Evolutionary conservation across 148 eudicot species (phyloP).

Genomic region (Amaranthus cruentus): DNA sequence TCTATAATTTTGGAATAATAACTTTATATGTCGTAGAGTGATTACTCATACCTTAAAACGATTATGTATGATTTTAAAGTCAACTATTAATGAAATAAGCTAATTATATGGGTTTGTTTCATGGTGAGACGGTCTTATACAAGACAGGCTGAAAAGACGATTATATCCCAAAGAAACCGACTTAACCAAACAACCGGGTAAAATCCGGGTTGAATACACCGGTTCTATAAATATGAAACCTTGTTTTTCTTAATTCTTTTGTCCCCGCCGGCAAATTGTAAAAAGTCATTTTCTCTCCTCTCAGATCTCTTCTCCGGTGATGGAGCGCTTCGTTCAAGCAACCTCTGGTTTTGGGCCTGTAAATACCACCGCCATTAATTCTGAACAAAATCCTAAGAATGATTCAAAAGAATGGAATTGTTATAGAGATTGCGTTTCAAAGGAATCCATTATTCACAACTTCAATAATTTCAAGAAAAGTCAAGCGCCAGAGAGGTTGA

Average conservation of each 20-base stretch:
- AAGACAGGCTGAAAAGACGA: background rate
- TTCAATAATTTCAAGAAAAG: constrained; percentile 39
- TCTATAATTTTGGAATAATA: no score
- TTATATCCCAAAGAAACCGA: constrained; percentile 1
- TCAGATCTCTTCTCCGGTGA: background rate
- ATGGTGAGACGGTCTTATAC: background rate
- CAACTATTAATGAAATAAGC: no score
- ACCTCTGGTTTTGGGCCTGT: constrained; percentile 25
- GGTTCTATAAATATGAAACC: no score
- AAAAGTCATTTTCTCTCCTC: no score
- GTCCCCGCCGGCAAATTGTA: background rate
- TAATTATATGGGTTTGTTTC: no score
- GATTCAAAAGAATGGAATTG: background rate
- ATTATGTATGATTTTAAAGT: background rate
- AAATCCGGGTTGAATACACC: background rate
- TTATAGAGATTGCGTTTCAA: constrained; percentile 3
- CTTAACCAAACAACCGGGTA: background rate
- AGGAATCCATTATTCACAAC: constrained; percentile 36
- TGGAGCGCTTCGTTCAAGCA: constrained; percentile 15
- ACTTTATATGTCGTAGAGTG: no score
- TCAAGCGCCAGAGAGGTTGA: constrained; percentile 33
- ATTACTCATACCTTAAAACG: no score
- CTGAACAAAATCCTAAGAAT: background rate
- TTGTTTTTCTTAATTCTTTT: no score
- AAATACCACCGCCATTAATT: background rate